Conservation (phyloP, 192 early-diverging fungal genomes). For the Podila epicladia region DNA sequence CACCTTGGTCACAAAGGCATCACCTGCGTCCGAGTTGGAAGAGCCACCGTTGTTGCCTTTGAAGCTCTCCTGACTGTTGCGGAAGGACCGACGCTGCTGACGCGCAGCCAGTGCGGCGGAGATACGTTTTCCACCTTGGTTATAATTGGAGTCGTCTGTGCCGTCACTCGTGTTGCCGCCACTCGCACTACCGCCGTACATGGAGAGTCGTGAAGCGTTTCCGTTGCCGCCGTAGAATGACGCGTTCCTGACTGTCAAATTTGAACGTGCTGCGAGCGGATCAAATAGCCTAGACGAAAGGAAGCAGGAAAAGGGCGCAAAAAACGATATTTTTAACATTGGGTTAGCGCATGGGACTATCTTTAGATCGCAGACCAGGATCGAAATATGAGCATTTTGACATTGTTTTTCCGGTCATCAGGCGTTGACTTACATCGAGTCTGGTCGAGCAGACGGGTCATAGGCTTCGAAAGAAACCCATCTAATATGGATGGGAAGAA, state of each 20-base stretch:
- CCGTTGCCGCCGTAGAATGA: conserved; percentile 21
- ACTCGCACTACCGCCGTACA: conserved; percentile 20
- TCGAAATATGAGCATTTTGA: not conserved
- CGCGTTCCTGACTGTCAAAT: conserved; percentile 41
- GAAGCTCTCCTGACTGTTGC: conserved; percentile 35
- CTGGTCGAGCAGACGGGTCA: conserved; percentile 23
- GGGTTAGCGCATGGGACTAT: not conserved
- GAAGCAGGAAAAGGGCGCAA: not conserved
- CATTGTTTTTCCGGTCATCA: not conserved
- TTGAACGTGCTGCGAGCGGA: conserved; percentile 10
- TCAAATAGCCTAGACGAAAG: conserved; percentile 17
- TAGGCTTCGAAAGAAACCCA: conserved; percentile 44
- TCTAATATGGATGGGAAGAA: conserved; percentile 8
- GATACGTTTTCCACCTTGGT: conserved; percentile 14
- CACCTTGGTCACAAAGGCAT: conserved; percentile 29
- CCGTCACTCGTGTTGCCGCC: conserved; percentile 37
- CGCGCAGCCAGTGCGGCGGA: conserved; percentile 28
- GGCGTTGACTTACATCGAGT: conserved; percentile 22
- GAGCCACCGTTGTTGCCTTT: not conserved
- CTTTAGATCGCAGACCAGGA: not conserved
- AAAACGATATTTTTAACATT: not conserved
- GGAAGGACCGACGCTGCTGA: conserved; percentile 38
- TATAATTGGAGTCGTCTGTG: conserved; percentile 13
- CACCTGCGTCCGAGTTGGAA: not conserved
- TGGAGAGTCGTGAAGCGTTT: conserved; percentile 15